A percentile compares a stretch with the other conserved stretches of the same genome.
Evolutionary conservation across 805 yeast genomes (phyloP).

Genomic region (Zygotorulaspora chibaensis): DNA sequence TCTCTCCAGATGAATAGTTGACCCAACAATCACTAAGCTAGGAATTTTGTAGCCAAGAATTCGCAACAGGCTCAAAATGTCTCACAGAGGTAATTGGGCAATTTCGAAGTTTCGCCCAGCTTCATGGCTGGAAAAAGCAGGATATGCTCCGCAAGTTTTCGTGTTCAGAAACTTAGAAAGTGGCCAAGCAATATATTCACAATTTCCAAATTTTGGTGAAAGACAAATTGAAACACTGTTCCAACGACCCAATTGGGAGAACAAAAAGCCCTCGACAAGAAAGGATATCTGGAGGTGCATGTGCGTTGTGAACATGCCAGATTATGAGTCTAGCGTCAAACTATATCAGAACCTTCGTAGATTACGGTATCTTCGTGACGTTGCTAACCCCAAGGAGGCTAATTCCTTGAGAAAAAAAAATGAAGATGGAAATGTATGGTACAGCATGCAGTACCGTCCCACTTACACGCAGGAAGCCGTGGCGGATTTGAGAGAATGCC

Average conservation of each 20-base stretch:
- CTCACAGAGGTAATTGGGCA: conserved; percentile 12
- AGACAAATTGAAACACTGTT: conserved; percentile 57
- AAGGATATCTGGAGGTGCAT: conserved; percentile 86
- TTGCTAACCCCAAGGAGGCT: conserved; percentile 54
- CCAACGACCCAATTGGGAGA: conserved; percentile 83
- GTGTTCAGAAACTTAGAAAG: conserved; percentile 79
- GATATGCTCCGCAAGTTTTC: conserved; percentile 78
- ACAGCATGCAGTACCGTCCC: conserved; percentile 82
- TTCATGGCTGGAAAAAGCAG: conserved; percentile 52
- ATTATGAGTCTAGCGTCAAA: conserved; percentile 59
- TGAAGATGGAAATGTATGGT: conserved; percentile 79
- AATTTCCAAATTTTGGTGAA: conserved; percentile 54
- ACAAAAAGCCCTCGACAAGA: conserved; percentile 73
- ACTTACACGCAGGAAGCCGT: conserved; percentile 87
- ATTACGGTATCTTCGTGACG: conserved; percentile 70
- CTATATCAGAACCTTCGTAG: conserved; percentile 72
- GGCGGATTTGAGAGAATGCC: conserved; percentile 57
- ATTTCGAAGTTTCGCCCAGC: conserved; percentile 49
- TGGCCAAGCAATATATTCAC: conserved; percentile 88
- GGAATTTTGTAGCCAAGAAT: no score
- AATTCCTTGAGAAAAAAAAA: conserved; percentile 65
- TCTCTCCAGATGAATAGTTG: background rate
- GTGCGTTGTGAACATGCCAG: conserved; percentile 70
- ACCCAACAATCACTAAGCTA: background rate
- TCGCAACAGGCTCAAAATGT: background rate